These are phyloP conservation scores for Colletotrichum sp. DNA, from an alignment of 2,329 filamentous ascomycete genomes.

Conservation along the genomic window DNA sequence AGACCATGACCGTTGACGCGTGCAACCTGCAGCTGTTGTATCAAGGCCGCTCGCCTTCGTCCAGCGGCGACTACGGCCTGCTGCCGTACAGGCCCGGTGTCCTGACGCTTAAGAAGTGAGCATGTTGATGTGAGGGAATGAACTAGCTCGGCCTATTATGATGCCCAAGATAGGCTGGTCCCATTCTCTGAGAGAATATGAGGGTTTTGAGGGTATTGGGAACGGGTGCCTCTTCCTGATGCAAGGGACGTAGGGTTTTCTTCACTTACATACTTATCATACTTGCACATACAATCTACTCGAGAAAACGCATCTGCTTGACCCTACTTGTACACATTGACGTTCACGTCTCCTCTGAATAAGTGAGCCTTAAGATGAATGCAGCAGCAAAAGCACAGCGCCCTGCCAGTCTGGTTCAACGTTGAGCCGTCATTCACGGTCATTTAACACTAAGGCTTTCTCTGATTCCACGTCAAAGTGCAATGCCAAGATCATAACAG, in stretches of 20 bases:
- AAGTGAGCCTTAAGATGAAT: rapidly evolving
- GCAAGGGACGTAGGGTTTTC: neutral
- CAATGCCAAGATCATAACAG: neutral
- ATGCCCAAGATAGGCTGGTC: neutral
- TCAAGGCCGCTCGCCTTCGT: constrained; percentile 57
- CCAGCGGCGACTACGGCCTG: constrained; percentile 50
- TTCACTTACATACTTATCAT: neutral
- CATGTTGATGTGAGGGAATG: neutral
- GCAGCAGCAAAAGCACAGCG: neutral
- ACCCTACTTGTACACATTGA: rapidly evolving
- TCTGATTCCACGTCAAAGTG: neutral
- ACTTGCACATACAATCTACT: neutral
- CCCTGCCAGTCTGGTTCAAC: neutral
- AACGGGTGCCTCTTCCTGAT: neutral
- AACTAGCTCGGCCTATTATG: rapidly evolving
- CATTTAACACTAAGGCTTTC: rapidly evolving
- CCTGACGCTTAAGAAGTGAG: constrained; percentile 42
- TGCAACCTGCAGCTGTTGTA: constrained; percentile 71
- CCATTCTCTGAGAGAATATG: neutral
- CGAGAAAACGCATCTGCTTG: neutral
- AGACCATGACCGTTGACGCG: constrained; percentile 67
- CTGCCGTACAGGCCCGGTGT: constrained; percentile 62
- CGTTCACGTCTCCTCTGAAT: neutral
- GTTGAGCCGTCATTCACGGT: rapidly evolving
- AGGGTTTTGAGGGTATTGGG: neutral